Evolutionary conservation across 2,329 filamentous ascomycete species (phyloP), one percentile per base, ranked within the genome.

Genomic region (Chaetothyriales sp.): DNA sequence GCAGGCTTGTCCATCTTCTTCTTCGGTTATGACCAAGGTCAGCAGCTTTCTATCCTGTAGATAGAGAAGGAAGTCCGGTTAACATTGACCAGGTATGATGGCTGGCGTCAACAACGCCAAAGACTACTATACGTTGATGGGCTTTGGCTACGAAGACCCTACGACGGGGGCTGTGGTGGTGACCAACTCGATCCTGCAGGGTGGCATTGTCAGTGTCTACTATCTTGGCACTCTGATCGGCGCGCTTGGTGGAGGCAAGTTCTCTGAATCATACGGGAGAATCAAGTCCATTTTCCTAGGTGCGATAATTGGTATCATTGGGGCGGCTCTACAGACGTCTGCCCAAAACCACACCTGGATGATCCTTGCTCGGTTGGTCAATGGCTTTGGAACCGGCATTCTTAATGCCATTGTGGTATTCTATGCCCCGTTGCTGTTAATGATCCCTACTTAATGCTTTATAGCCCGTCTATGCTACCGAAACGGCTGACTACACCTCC

Each of bases 1-100:
- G 81, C 81, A 1, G 80, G 73, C 1, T 64, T 85, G 13, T 82
- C 79, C 13, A 85, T 83, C 56, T 80, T 84, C 65, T 83, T 85
- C 70, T 83, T 83, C 59, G 81, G 71, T 48, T 72, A 82, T 75
- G 79, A 73, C 48, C 70, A 73, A 54, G 69, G 70, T 29, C 70
- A 76, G 67, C 75, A 76, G 73, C 77, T 77, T 20, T 44, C 13
- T 19, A 6, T 19, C 18, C 43, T n/a, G 7, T 2, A 15, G 5
- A 7, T 44, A 29, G 28, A 29, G 29, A 37, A 3, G 29, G 29
- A 25, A 15, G 5, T 8, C 18, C 18, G 18, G 9, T 13, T 45
- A 15, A 45, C 43, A 8, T 18, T 19, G 43, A 22, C 6, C 18
- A 47, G 46, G 46, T 19, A 47, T 18, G 82, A 82, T 51, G 57